These are phyloP conservation scores for Tetraselmis chui DNA, from an alignment of 139 green algal genomes.

Conservation along the genomic window DNA sequence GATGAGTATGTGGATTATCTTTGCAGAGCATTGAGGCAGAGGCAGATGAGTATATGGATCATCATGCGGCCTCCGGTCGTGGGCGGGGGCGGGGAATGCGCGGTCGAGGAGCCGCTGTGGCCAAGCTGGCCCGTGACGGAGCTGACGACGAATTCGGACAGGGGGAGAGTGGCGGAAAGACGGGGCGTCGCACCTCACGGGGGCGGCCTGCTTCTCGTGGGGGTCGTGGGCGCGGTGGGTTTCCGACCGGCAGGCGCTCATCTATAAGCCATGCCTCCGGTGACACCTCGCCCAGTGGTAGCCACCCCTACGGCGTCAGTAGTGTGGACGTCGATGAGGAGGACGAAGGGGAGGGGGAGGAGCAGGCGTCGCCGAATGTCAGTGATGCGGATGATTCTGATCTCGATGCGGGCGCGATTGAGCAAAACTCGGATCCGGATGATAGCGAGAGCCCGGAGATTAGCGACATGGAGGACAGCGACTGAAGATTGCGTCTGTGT, in stretches of 20 bases:
- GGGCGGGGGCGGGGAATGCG: background rate
- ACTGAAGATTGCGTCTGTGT: too few species aligned
- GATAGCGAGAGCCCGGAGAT: background rate
- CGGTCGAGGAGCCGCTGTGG: too few species aligned
- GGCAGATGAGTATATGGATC: too few species aligned
- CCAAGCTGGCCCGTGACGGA: background rate
- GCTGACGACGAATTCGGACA: background rate
- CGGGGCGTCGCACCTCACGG: background rate
- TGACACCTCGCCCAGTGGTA: background rate
- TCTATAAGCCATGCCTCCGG: background rate
- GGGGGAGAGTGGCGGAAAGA: background rate
- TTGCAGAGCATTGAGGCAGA: too few species aligned
- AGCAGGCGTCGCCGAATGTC: background rate
- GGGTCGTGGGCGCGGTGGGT: background rate
- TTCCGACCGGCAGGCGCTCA: too few species aligned
- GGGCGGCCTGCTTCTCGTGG: background rate
- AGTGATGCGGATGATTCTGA: background rate
- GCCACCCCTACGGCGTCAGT: background rate
- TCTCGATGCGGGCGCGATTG: background rate
- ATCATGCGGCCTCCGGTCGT: too few species aligned
- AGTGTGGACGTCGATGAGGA: background rate
- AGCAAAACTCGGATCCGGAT: background rate
- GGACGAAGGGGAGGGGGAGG: too few species aligned
- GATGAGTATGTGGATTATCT: too few species aligned
- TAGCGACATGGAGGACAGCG: background rate